Evolutionary conservation across 2,329 filamentous ascomycete species (phyloP).

Genomic region (Sclerotinia borealis): DNA sequence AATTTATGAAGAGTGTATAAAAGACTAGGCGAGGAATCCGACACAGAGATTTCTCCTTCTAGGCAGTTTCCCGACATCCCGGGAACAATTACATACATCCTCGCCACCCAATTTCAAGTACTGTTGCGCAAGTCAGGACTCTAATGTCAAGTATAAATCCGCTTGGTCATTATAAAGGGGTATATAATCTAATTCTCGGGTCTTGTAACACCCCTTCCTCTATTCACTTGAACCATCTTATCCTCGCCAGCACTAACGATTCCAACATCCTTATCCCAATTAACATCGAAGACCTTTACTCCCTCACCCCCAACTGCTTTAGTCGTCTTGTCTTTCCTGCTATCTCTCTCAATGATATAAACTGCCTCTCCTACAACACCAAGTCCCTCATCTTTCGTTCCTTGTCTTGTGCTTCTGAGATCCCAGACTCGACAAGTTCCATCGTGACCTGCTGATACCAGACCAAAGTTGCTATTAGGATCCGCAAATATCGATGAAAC

Average conservation of each 20-base stretch:
- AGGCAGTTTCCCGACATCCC: neutral
- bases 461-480: constrained; percentile 64
- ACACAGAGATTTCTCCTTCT: neutral
- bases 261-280: constrained; percentile 79
- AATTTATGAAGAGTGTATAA: neutral
- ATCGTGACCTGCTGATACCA: constrained; percentile 87
- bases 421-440: constrained; percentile 94
- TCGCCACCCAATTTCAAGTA: neutral
- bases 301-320: constrained; percentile 69
- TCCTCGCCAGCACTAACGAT: constrained; percentile 92
- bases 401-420: constrained; percentile 62
- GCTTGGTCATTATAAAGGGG: constrained; percentile 8
- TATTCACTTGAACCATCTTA: constrained; percentile 87
- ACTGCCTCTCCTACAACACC: constrained; percentile 64
- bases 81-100: neutral
- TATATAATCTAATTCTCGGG: constrained; percentile 14
- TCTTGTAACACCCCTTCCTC: constrained; percentile 30
- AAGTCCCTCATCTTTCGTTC: constrained; percentile 52
- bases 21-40: neutral
- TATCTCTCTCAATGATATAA: constrained; percentile 70
- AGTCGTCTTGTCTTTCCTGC: constrained; percentile 54
- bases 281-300: constrained; percentile 82
- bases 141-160: neutral
- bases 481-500: constrained; percentile 45
- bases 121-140: neutral